Percentiles rank a stretch among this genome's conserved stretches.
These are phyloP conservation scores for Phytopythium litorale DNA, from an alignment of 352 stramenopile genomes.

Conservation along the genomic window DNA sequence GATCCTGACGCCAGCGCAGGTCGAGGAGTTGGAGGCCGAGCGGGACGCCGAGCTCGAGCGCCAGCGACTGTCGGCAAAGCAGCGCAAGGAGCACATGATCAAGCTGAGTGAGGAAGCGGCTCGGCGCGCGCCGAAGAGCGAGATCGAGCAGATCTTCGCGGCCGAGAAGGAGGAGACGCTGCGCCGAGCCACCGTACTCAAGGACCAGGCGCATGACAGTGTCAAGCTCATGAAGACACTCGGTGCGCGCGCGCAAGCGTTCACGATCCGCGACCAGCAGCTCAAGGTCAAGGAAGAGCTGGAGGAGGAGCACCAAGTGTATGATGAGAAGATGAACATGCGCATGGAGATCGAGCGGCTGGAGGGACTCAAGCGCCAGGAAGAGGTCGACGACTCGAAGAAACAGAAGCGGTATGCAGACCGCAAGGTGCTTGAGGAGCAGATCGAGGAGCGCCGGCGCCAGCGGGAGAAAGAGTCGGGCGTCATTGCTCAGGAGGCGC, in stretches of 20 bases:
- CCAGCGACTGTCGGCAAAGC: slow-evolving; percentile 53
- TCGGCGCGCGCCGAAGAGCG: slow-evolving; percentile 58
- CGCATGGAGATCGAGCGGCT: slow-evolving; percentile 94
- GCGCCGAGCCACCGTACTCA: slow-evolving; percentile 44
- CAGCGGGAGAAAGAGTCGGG: slow-evolving; percentile 43
- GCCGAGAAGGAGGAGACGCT: slow-evolving; percentile 62
- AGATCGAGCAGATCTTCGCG: slow-evolving; percentile 76
- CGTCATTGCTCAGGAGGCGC: slow-evolving; percentile 70
- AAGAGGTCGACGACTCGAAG: slow-evolving; percentile 87
- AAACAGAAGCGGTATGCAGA: slow-evolving; percentile 82
- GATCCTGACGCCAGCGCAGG: slow-evolving; percentile 49
- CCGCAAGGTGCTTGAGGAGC: slow-evolving; percentile 87
- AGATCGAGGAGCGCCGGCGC: slow-evolving; percentile 59
- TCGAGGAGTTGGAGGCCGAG: slow-evolving; percentile 53
- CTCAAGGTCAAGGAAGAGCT: slow-evolving; percentile 61
- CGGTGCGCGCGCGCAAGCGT: slow-evolving; percentile 87
- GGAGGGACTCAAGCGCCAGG: slow-evolving; percentile 87
- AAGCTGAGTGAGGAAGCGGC: slow-evolving; percentile 61
- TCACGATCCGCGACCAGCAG: slow-evolving; percentile 94
- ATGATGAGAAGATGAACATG: slow-evolving; percentile 93
- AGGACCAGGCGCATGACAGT: slow-evolving; percentile 84
- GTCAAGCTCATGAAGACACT: slow-evolving; percentile 95
- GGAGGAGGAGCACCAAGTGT: slow-evolving; percentile 78
- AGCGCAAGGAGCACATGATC: slow-evolving; percentile 80
- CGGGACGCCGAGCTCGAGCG: slow-evolving; percentile 54